These are phyloP conservation scores for Cicer judaicum DNA, from an alignment of 306 rosid species.

Conservation along the genomic window DNA sequence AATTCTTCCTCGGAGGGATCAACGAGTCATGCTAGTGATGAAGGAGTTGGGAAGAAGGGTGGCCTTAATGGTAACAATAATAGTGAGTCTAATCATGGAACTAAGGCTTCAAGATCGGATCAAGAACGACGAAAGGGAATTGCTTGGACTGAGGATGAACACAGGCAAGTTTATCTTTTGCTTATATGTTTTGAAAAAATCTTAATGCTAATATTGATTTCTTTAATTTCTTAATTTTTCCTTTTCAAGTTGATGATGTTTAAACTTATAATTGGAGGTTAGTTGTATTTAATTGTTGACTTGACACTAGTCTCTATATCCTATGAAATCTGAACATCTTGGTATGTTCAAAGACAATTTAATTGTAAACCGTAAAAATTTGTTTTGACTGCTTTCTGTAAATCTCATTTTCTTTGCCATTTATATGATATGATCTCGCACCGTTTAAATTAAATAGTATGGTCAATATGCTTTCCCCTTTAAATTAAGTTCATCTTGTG, in stretches of 20 bases:
- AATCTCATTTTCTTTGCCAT: neutral
- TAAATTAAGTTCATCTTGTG: neutral
- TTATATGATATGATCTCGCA: neutral
- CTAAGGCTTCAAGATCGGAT: conserved; percentile 83
- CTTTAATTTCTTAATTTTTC: conserved; percentile 10
- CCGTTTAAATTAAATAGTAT: neutral
- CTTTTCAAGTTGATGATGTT: conserved; percentile 23
- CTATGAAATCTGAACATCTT: conserved; percentile 37
- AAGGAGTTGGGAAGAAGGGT: conserved; percentile 72
- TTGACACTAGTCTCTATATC: neutral
- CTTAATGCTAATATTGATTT: neutral
- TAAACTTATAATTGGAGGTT: conserved; percentile 18
- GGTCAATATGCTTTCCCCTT: neutral
- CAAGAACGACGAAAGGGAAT: conserved; percentile 97
- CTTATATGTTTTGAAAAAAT: conserved; percentile 10
- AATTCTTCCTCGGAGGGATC: conserved; percentile 83
- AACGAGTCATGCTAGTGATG: conserved; percentile 74
- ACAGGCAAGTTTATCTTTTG: conserved; percentile 66
- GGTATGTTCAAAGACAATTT: conserved; percentile 37
- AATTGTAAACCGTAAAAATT: conserved; percentile 7
- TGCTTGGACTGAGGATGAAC: conserved; percentile 99
- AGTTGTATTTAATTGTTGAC: conserved; percentile 35
- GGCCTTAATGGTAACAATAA: conserved; percentile 47
- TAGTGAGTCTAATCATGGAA: conserved; percentile 78
- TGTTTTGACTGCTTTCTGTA: conserved; percentile 18